These are phyloP conservation scores for Penicillium rolfsii DNA, from an alignment of 2,329 filamentous ascomycete genomes.

Conservation along the genomic window DNA sequence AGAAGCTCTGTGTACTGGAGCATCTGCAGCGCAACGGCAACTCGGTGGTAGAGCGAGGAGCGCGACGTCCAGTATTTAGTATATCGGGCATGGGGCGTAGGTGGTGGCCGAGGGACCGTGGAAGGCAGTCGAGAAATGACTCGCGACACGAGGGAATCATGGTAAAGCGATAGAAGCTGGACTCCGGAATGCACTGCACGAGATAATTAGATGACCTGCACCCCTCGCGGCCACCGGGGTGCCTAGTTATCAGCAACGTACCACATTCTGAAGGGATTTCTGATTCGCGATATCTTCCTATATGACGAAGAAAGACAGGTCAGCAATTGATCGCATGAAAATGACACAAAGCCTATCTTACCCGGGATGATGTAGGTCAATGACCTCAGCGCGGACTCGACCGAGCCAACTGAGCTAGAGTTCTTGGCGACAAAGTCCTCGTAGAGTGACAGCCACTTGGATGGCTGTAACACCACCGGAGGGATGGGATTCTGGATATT, in stretches of 20 bases:
- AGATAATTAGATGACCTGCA: slow-evolving; percentile 24
- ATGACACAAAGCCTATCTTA: slow-evolving; percentile 10
- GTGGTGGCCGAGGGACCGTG: slow-evolving; percentile 54
- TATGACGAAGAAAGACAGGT: background rate
- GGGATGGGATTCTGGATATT: slow-evolving; percentile 35
- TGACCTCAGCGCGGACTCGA: slow-evolving; percentile 89
- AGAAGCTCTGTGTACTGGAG: slow-evolving; percentile 93
- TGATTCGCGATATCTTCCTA: slow-evolving; percentile 65
- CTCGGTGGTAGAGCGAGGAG: slow-evolving; percentile 73
- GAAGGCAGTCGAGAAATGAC: slow-evolving; percentile 61
- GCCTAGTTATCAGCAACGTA: slow-evolving; percentile 6
- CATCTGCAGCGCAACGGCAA: slow-evolving; percentile 82
- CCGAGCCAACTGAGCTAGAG: slow-evolving; percentile 87
- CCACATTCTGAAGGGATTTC: slow-evolving; percentile 55
- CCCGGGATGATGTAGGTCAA: slow-evolving; percentile 95
- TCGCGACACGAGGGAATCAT: slow-evolving; percentile 80
- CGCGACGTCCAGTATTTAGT: slow-evolving; percentile 65
- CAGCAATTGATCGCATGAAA: background rate
- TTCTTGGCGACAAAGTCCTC: slow-evolving; percentile 92
- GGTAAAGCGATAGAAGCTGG: slow-evolving; percentile 87
- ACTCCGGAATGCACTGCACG: slow-evolving; percentile 75
- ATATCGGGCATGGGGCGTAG: slow-evolving; percentile 64
- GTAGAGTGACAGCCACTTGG: slow-evolving; percentile 46
- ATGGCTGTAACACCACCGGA: slow-evolving; percentile 39
- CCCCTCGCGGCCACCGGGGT: slow-evolving; percentile 23